These are phyloP conservation scores for Haplosporangium gracile DNA, from an alignment of 192 early-diverging fungal species.

Conservation along the genomic window DNA sequence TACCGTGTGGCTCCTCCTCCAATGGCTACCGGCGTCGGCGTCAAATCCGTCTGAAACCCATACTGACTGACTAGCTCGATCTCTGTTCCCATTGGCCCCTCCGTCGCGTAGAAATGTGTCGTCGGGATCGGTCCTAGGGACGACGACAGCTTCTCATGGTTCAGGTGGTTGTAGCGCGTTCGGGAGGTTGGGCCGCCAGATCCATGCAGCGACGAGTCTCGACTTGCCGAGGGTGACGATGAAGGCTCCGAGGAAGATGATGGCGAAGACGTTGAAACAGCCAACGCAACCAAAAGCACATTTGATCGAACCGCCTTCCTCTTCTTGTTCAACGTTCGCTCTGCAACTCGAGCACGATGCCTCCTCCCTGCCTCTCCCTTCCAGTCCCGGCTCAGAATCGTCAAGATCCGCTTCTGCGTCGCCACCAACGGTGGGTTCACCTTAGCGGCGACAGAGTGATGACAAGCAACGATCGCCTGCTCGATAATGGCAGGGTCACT, in stretches of 20 bases:
- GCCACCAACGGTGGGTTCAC: constrained; percentile 32
- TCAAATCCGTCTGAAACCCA: constrained; percentile 19
- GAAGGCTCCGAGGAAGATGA: not conserved
- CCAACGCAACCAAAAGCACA: constrained; percentile 25
- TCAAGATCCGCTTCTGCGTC: constrained; percentile 25
- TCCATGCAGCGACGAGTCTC: not conserved
- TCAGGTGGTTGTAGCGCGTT: not conserved
- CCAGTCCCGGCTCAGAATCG: constrained; percentile 33
- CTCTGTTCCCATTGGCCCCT: constrained; percentile 27
- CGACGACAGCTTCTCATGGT: constrained; percentile 14
- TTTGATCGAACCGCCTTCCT: constrained; percentile 30
- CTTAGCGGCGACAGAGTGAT: constrained; percentile 34
- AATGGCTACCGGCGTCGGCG: not conserved
- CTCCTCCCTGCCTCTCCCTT: constrained; percentile 23
- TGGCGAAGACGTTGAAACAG: constrained; percentile 3
- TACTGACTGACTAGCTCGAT: constrained; percentile 46
- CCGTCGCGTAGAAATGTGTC: constrained; percentile 35
- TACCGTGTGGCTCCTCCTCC: not conserved
- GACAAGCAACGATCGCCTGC: constrained; percentile 46
- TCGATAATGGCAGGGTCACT: constrained; percentile 38
- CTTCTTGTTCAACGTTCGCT: constrained; percentile 32
- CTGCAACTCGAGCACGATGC: constrained; percentile 26
- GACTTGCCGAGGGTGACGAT: not conserved
- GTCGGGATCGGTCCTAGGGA: constrained; percentile 26
- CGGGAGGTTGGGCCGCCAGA: not conserved